Percentiles rank a stretch among this genome's conserved stretches.
These are phyloP conservation scores for Cystoderma amianthinum DNA, from an alignment of 768 basidiomycete genomes.

Conservation along the genomic window DNA sequence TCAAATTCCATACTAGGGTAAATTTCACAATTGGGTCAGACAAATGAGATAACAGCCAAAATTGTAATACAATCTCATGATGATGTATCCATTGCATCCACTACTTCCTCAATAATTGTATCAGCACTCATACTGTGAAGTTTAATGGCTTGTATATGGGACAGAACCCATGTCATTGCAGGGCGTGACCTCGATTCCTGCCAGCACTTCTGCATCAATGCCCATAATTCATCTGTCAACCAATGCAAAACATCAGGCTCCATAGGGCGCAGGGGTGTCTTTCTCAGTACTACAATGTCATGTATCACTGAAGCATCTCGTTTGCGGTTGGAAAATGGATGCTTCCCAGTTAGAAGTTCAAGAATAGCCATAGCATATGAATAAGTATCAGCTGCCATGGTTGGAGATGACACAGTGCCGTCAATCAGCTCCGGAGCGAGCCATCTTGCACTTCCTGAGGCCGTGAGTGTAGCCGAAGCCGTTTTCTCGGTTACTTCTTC, in stretches of 20 bases:
- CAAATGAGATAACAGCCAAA: too few species aligned
- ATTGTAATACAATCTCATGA: too few species aligned
- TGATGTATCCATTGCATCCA: background rate
- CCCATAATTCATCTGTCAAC: constrained; percentile 44
- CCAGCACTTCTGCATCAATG: constrained; percentile 42
- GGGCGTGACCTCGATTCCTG: constrained; percentile 4
- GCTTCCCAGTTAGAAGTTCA: constrained; percentile 47
- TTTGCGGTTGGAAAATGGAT: constrained; percentile 42
- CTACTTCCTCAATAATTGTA: too few species aligned
- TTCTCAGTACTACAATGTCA: constrained; percentile 28
- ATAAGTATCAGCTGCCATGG: constrained; percentile 45
- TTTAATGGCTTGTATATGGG: background rate
- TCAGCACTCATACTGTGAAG: background rate
- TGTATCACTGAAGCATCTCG: constrained; percentile 45
- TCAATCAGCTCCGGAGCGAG: constrained; percentile 53
- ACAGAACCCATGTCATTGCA: background rate
- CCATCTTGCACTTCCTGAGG: constrained; percentile 48
- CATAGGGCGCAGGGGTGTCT: constrained; percentile 36
- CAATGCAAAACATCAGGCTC: constrained; percentile 22
- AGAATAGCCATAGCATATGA: constrained; percentile 56
- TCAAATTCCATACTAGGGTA: background rate
- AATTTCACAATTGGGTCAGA: background rate
- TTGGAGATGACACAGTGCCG: constrained; percentile 31
- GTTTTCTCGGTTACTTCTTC: constrained; percentile 47
- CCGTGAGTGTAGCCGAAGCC: constrained; percentile 38